Conservation (phyloP, 306 rosid genomes). For the Astragalus glycyphyllos region DNA sequence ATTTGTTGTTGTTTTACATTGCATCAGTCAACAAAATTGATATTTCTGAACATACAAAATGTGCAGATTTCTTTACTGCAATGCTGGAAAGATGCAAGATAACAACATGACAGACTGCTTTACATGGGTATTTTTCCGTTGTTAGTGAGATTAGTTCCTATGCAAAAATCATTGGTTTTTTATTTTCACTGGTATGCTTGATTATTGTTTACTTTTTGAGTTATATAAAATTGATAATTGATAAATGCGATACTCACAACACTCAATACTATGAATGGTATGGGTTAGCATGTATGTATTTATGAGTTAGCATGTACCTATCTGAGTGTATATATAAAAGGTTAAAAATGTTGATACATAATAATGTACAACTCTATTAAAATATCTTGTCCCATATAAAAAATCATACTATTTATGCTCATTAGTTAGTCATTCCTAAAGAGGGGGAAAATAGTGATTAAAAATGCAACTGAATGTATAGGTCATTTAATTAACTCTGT, state of each 20-base stretch:
- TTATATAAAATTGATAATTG: no score
- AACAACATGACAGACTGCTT: constrained; percentile 9
- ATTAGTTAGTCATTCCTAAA: not conserved
- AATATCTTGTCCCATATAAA: not conserved
- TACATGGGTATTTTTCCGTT: not conserved
- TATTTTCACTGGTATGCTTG: constrained; percentile 8
- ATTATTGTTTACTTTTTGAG: not conserved
- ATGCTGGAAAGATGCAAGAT: not conserved
- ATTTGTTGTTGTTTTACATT: not conserved
- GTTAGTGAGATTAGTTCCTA: constrained; percentile 1
- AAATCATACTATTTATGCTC: not conserved
- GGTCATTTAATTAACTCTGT: constrained; percentile 22
- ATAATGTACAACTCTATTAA: no score
- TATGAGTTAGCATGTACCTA: no score
- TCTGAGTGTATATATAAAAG: no score
- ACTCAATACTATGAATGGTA: no score
- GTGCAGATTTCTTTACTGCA: no score
- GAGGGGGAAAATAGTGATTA: not conserved
- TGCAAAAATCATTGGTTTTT: not conserved
- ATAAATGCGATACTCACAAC: no score
- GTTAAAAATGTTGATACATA: not conserved
- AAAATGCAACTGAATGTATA: not conserved
- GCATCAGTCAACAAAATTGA: constrained; percentile 10
- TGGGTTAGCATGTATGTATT: no score
- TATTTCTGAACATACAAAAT: no score